Evolutionary conservation across 495 filamentous ascomycete genomes (phyloP).

Genomic region (Lasiosphaeria hispida): DNA sequence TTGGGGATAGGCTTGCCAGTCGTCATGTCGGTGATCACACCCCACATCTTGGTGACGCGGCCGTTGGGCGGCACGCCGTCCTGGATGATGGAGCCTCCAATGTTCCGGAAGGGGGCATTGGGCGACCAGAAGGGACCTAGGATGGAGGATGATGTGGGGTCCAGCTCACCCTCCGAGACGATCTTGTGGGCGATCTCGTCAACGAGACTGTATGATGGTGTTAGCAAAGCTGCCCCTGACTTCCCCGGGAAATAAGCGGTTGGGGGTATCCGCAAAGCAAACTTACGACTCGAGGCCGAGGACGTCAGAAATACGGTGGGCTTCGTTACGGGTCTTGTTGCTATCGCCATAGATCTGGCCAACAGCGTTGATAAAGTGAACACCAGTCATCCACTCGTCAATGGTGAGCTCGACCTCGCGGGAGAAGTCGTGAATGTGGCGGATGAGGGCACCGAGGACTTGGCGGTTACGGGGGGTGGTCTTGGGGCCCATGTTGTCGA

Average conservation of each 20-base stretch:
- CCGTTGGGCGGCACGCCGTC: constrained; percentile 59
- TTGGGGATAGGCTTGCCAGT: constrained; percentile 66
- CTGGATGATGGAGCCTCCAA: constrained; percentile 70
- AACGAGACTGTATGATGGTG: constrained; percentile 55
- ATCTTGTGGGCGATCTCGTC: constrained; percentile 84
- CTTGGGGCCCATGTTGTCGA: constrained; percentile 74
- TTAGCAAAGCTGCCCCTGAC: neutral
- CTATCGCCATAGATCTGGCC: constrained; percentile 51
- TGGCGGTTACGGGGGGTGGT: constrained; percentile 64
- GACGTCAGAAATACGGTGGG: constrained; percentile 74
- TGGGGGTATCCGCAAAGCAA: neutral
- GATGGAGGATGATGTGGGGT: constrained; percentile 79
- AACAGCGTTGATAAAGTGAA: constrained; percentile 58
- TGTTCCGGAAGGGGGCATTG: constrained; percentile 72
- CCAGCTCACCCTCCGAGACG: constrained; percentile 62
- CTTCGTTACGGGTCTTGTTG: constrained; percentile 68
- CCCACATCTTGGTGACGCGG: constrained; percentile 71
- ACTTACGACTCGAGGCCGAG: constrained; percentile 78
- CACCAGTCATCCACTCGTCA: constrained; percentile 77
- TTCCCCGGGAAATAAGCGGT: neutral
- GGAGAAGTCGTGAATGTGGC: constrained; percentile 79
- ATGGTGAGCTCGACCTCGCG: constrained; percentile 77
- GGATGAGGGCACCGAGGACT: constrained; percentile 64
- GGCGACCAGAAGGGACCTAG: constrained; percentile 87
- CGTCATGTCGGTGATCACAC: constrained; percentile 66